phyloP scores from a whole-genome alignment of 495 filamentous ascomycete genomes.

The Neurospora pannonica region DNA sequence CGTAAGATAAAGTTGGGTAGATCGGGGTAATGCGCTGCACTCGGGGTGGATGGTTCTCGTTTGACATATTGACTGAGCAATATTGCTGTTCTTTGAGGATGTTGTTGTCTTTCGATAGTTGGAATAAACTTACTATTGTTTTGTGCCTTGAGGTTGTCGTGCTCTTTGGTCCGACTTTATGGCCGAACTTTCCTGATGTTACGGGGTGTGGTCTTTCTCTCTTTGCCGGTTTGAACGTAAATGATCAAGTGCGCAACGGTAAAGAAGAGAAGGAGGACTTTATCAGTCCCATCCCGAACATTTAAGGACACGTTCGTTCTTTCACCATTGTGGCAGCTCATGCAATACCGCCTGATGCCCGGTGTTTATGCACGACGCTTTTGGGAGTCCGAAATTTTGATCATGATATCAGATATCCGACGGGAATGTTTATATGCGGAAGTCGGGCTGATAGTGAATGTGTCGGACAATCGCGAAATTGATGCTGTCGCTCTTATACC shows the following conservation, averaged over 20 bases:
- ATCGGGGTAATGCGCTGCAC: neutral
- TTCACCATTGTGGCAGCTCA: neutral
- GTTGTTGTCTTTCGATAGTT: neutral
- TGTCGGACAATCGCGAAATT: neutral
- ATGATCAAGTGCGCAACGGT: neutral
- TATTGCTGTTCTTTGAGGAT: neutral
- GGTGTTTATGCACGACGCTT: neutral
- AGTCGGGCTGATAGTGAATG: neutral
- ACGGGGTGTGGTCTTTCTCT: neutral
- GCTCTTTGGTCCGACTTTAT: neutral
- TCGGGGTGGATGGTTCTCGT: neutral
- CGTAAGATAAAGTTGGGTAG: neutral
- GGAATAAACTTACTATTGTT: neutral
- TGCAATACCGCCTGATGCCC: neutral
- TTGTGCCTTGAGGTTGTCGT: neutral
- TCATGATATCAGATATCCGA: neutral
- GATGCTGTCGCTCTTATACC: neutral
- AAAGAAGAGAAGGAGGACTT: neutral
- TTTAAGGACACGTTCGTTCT: neutral
- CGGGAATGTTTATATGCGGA: neutral
- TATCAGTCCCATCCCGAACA: neutral
- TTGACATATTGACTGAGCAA: neutral
- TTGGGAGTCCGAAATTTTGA: neutral
- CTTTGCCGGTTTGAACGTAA: neutral
- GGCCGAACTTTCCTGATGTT: neutral